Base-by-base conservation (phyloP, 2,329 filamentous ascomycete species). In the Colletotrichum higginsianum region DNA sequence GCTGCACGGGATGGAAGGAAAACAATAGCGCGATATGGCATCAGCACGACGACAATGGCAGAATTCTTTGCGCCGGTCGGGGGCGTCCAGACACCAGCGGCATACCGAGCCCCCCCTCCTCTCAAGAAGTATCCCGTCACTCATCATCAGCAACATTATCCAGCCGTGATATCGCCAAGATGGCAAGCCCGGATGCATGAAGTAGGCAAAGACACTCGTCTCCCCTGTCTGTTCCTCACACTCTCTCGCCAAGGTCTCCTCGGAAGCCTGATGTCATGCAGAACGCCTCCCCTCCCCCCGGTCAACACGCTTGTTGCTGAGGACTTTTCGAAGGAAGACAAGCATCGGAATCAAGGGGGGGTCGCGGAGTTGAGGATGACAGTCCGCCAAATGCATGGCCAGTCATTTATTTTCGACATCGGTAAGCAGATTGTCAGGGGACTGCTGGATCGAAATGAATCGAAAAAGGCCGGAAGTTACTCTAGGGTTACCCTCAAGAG, bases 161-260 rank as follows among this genome's bases (percentile, higher is more conserved):
- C 57, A 62, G 57, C 38, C 9, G 11, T 52, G 50, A 57, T 35
- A 68, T 71, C 64, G 68, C 58, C 68, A 71, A 71, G 68, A 26
- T 71, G 68, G 68, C 57, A 71, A 71, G 64, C 68, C 58, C 58
- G 68, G 68, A 71, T 68, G 68, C 64, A 71, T 52, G 68, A 71
- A 52, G 68, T 40, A 71, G 64, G 68, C 65, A 67, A 62, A 71
- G 64, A 71, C 65, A 71, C 57, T 68, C 64, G 55, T 71, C 52
- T 68, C 65, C 68, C 68, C 68, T 71, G 64, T 47, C 47, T 55
- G 57, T 42, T 46, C 58, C 58, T 68, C 40, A 38, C 55, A 58
- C 38, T 62, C 49, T 62, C 49, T 68, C 65, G 68, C 68, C 68
- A 52, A 71, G 68, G 46, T 57, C 21, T 46, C 21, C 38, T 58